Conservation (phyloP, 2,329 filamentous ascomycete species). For the Aspergillus pseudotamarii region DNA sequence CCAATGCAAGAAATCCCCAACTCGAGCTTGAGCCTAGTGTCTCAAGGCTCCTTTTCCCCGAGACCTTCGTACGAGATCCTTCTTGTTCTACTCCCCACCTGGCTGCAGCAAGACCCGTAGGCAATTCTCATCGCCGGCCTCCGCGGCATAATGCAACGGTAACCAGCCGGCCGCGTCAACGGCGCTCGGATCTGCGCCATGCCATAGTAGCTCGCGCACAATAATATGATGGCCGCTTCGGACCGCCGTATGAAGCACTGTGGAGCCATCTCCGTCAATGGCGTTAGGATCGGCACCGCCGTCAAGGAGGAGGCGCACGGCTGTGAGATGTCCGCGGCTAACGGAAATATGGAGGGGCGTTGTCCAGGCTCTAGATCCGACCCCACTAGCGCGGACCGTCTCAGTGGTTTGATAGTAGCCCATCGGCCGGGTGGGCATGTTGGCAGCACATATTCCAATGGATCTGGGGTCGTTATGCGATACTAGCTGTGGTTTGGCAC, state of each 20-base stretch:
- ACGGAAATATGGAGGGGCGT: slow-evolving; percentile 7
- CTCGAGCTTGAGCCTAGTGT: not conserved
- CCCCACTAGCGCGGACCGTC: not conserved
- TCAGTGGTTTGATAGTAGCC: not conserved
- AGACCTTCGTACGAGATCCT: not conserved
- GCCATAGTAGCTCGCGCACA: slow-evolving; percentile 2
- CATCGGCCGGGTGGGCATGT: not conserved
- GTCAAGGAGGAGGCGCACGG: slow-evolving; percentile 3
- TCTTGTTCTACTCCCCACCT: not conserved
- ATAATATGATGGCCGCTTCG: not conserved
- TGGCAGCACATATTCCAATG: not conserved
- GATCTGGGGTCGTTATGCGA: not conserved
- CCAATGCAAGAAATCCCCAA: not conserved
- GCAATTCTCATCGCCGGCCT: slow-evolving; percentile 7
- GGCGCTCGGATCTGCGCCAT: not conserved
- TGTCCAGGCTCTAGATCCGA: not conserved
- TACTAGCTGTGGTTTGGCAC: not conserved
- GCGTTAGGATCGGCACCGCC: slow-evolving; percentile 5
- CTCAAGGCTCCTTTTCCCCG: not conserved
- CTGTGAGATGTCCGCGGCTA: slow-evolving; percentile 3
- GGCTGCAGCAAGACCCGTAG: slow-evolving; percentile 3
- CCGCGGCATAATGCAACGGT: slow-evolving; percentile 6
- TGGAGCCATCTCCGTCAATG: slow-evolving; percentile 3
- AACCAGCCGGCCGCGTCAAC: slow-evolving; percentile 6
- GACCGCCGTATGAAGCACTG: slow-evolving; percentile 3